Percentiles rank a stretch among this genome's conserved stretches.
These are phyloP conservation scores for Cladobotryum protrusum DNA, from an alignment of 2,329 filamentous ascomycete genomes.

Conservation along the genomic window DNA sequence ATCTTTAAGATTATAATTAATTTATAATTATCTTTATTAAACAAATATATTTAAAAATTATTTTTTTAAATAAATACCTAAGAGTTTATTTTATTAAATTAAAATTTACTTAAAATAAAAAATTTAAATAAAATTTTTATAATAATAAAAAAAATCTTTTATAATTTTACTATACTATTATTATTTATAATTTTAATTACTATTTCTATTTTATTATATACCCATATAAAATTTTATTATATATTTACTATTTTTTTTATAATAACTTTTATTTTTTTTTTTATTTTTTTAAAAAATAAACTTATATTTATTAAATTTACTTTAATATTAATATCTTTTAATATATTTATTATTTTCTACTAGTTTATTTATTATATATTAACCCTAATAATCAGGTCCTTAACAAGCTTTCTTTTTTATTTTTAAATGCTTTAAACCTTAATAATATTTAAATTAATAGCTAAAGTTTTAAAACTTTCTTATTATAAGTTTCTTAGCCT, in stretches of 20 bases:
- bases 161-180: neutral
- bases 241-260: conserved; percentile 1
- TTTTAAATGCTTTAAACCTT: neutral
- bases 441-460: neutral
- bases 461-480: neutral
- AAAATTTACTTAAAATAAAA: neutral
- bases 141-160: neutral
- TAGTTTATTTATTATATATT: conserved; percentile 4
- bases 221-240: neutral
- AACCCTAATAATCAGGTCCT: neutral
- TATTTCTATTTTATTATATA: conserved; percentile 1
- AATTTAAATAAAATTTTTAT: neutral
- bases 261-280: neutral
- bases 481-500: neutral
- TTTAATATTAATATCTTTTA: conserved; percentile 2
- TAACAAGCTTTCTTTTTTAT: too few species aligned
- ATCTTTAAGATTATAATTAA: conserved; percentile 1
- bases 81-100: neutral
- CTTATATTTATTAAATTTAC: conserved; percentile 4
- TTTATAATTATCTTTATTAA: conserved; percentile 1
- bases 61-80: conserved; percentile 1
- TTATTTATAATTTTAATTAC: neutral
- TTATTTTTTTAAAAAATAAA: conserved; percentile 1
- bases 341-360: conserved; percentile 4
- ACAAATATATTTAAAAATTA: conserved; percentile 3